Evolutionary conservation across 1,284 basidiomycete genomes (phyloP).

Genomic region (Boletus subluridellus): DNA sequence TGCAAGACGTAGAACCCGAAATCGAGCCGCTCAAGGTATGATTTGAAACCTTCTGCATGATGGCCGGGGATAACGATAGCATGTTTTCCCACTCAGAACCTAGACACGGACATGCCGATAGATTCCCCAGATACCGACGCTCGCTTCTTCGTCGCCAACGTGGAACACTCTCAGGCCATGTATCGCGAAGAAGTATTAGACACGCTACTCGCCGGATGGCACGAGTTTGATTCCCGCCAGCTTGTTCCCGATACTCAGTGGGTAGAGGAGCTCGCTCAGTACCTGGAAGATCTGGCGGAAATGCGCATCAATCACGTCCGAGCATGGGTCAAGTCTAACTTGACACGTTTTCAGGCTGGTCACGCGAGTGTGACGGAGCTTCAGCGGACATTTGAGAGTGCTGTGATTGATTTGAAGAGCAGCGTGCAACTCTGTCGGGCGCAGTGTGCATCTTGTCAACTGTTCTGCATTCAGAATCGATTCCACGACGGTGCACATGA

Average conservation of each 20-base stretch:
- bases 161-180: constrained; percentile 16
- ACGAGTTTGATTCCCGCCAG: constrained; percentile 31
- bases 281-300: constrained; percentile 41
- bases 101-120: constrained; percentile 45
- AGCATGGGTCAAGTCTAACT: constrained; percentile 49
- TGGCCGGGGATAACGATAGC: neutral
- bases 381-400: constrained; percentile 40
- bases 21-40: constrained; percentile 48
- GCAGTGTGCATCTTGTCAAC: constrained; percentile 45
- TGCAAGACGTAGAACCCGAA: constrained; percentile 43
- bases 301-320: constrained; percentile 45
- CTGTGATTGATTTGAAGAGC: constrained; percentile 43
- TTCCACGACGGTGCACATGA: constrained; percentile 46
- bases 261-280: constrained; percentile 36
- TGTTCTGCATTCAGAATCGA: constrained; percentile 44
- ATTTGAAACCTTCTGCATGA: neutral
- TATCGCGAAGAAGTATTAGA: constrained; percentile 31
- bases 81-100: constrained; percentile 37
- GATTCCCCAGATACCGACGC: constrained; percentile 34
- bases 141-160: constrained; percentile 38
- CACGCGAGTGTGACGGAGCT: constrained; percentile 48
- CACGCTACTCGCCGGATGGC: constrained; percentile 36
- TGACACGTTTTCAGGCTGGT: constrained; percentile 43
- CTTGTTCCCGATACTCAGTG: constrained; percentile 43
- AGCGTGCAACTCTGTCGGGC: constrained; percentile 47